Evolutionary conservation across 83 land plant species (phyloP).

Genomic region (Diphasiastrum complanatum): DNA sequence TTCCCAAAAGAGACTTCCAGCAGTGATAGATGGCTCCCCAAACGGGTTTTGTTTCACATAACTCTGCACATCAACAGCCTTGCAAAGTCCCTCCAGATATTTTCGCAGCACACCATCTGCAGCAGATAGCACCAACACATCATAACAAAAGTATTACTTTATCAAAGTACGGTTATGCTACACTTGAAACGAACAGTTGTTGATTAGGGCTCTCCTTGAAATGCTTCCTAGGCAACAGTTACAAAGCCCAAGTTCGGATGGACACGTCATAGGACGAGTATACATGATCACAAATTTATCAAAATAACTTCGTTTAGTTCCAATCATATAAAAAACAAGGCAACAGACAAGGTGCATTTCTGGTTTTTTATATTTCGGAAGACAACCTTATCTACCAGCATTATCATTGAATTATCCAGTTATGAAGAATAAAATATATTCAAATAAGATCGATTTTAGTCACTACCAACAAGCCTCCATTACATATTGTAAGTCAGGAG

Average conservation of each 20-base stretch:
- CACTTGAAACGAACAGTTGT: not conserved
- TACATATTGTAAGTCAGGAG: no score
- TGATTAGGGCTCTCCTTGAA: no score
- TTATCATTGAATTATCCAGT: no score
- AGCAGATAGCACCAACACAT: constrained; percentile 15
- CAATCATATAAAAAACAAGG: no score
- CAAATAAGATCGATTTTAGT: not conserved
- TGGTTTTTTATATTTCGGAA: no score
- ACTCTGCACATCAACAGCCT: constrained; percentile 5
- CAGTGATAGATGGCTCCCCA: constrained; percentile 15
- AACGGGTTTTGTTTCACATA: constrained; percentile 17
- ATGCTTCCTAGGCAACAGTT: no score
- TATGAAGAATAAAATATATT: not conserved
- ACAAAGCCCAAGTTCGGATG: no score
- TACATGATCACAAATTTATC: no score
- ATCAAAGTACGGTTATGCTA: not conserved
- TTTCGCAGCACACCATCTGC: constrained; percentile 1
- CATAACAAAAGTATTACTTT: not conserved
- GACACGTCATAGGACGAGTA: no score
- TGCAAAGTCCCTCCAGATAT: not conserved
- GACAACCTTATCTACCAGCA: no score
- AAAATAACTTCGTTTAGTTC: no score
- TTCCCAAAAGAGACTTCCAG: constrained; percentile 13
- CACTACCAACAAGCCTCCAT: not conserved
- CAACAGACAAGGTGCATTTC: no score